phyloP scores from a whole-genome alignment of 2,329 filamentous ascomycete genomes.

The Parascedosporium putredinis region DNA sequence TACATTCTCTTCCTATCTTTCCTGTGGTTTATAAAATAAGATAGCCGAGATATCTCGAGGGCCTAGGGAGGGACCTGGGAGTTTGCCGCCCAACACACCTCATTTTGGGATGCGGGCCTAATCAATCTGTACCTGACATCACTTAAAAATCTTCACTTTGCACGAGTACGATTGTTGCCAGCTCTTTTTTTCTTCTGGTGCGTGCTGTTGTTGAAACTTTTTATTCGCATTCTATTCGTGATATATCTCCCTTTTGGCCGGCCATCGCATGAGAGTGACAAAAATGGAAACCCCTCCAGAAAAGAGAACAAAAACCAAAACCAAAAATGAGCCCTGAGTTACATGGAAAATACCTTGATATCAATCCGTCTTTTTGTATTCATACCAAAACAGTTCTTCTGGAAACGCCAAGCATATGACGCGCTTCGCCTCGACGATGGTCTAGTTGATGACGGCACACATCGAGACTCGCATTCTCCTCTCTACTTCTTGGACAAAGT shows the following conservation, averaged over 20 bases:
- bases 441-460: conserved; percentile 3
- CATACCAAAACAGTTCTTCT: conserved; percentile 15
- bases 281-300: background rate
- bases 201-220: conserved; percentile 4
- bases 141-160: background rate
- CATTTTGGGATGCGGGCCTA: too few species aligned
- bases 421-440: conserved; percentile 22
- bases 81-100: too few species aligned
- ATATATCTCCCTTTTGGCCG: background rate
- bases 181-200: too few species aligned
- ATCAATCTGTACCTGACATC: background rate
- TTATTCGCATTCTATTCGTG: conserved; percentile 3
- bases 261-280: conserved; percentile 21
- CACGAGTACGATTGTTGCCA: background rate
- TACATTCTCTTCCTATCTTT: too few species aligned
- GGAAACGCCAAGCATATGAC: conserved; percentile 15
- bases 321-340: conserved; percentile 9
- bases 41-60: too few species aligned
- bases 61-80: too few species aligned
- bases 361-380: conserved; percentile 5
- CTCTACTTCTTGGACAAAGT: background rate
- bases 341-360: background rate
- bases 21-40: too few species aligned
- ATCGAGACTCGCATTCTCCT: background rate
- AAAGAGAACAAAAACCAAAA: background rate